Conservation (phyloP, 2,329 filamentous ascomycete genomes). For the Daldinia sp. region DNA sequence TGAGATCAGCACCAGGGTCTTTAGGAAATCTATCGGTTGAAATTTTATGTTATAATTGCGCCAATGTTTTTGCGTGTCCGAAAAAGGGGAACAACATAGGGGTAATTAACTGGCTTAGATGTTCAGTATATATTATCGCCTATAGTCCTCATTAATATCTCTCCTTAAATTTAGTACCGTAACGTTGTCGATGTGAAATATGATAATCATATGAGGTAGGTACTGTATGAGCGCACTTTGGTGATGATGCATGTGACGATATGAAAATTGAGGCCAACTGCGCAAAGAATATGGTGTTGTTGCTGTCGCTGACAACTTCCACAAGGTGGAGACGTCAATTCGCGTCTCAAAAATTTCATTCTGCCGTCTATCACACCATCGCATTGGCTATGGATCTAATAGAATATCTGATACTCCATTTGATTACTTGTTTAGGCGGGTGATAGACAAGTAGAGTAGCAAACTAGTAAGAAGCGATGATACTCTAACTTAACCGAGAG, state of each 20-base stretch:
- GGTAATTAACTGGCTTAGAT: not conserved
- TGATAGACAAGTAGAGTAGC: not conserved
- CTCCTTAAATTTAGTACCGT: not conserved
- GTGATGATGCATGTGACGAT: not conserved
- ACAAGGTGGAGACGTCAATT: not conserved
- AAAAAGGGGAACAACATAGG: not conserved
- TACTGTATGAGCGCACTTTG: not conserved
- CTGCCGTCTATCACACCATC: not conserved
- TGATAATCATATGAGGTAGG: not conserved
- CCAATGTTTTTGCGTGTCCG: not conserved
- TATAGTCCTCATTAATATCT: not conserved
- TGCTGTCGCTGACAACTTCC: not conserved
- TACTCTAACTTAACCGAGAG: not conserved
- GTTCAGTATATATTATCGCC: not conserved
- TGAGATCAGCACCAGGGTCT: not conserved
- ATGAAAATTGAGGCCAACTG: no score
- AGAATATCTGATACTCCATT: not conserved
- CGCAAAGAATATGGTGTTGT: not conserved
- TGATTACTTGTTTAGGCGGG: not conserved
- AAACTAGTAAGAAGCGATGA: conserved; percentile 8
- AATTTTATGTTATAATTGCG: not conserved
- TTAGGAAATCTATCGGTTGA: not conserved
- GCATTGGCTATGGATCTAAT: not conserved
- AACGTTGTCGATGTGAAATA: not conserved
- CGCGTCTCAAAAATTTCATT: not conserved